A percentile compares a stretch with the other conserved stretches of the same genome.
phyloP scores from a whole-genome alignment of 768 basidiomycete species.

The Strobilomyces dryophilus region DNA sequence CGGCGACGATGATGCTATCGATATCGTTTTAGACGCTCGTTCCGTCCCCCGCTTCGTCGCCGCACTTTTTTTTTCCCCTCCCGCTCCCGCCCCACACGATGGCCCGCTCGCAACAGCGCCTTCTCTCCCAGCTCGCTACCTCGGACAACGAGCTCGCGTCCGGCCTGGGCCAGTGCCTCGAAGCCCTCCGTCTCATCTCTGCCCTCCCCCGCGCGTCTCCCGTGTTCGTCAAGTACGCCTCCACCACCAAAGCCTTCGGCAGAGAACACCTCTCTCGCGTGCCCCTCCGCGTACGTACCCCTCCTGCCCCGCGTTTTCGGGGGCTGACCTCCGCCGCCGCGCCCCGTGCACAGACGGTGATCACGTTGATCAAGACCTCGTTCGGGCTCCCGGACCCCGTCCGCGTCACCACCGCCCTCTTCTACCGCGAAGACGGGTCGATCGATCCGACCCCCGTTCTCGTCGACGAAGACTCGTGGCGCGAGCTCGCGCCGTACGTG shows the following conservation, averaged over 20 bases:
- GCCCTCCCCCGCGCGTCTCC: conserved; percentile 27
- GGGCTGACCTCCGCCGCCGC: too few relatives aligned
- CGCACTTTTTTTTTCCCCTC: not conserved
- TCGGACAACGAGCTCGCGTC: conserved; percentile 33
- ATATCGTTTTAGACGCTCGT: conserved; percentile 7
- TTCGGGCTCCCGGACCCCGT: conserved; percentile 16
- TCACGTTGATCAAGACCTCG: conserved; percentile 19
- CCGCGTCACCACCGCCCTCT: conserved; percentile 20
- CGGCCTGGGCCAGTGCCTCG: conserved; percentile 31
- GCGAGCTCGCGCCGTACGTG: conserved; percentile 28
- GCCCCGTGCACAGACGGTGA: conserved; percentile 26
- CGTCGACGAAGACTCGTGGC: conserved; percentile 32
- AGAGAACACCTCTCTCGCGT: conserved; percentile 30
- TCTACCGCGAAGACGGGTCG: conserved; percentile 29
- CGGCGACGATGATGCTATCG: not conserved
- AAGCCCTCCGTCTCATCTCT: conserved; percentile 30
- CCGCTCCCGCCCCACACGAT: conserved; percentile 3
- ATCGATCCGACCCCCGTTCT: conserved; percentile 17
- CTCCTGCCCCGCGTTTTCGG: not conserved
- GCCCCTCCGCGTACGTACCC: conserved; percentile 27
- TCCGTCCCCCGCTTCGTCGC: not conserved
- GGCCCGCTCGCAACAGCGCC: conserved; percentile 26
- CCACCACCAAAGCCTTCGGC: conserved; percentile 26
- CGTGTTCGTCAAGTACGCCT: conserved; percentile 22
- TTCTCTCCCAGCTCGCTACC: conserved; percentile 28